phyloP scores from a whole-genome alignment of 192 early-diverging fungal species.

The Kickxella alabastrina region DNA sequence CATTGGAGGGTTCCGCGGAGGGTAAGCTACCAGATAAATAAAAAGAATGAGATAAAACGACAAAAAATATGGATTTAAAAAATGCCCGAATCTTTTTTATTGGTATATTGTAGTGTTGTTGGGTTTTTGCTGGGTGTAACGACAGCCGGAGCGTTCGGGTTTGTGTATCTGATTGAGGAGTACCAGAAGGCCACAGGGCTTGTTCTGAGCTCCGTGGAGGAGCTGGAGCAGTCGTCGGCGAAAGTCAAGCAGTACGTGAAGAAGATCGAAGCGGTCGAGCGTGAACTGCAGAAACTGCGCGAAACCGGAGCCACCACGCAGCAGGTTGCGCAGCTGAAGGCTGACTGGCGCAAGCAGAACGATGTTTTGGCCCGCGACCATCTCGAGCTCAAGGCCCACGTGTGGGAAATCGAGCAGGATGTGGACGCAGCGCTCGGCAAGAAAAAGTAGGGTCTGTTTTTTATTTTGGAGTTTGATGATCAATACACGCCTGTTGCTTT shows the following conservation, averaged over 20 bases:
- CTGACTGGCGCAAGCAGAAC: conserved; percentile 52
- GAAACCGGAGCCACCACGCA: conserved; percentile 58
- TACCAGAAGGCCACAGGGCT: conserved; percentile 71
- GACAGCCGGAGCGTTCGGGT: conserved; percentile 67
- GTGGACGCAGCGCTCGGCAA: conserved; percentile 36
- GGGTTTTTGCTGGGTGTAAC: conserved; percentile 79
- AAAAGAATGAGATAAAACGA: background rate
- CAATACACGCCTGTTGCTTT: too few relatives aligned
- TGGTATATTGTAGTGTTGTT: conserved; percentile 59
- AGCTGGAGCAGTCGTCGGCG: conserved; percentile 70
- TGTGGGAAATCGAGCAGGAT: conserved; percentile 64
- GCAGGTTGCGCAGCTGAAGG: conserved; percentile 42
- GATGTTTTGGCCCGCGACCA: conserved; percentile 76
- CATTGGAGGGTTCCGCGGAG: conserved; percentile 62
- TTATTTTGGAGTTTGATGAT: too few relatives aligned
- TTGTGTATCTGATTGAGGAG: conserved; percentile 83
- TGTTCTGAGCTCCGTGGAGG: conserved; percentile 72
- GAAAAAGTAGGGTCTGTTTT: too few relatives aligned
- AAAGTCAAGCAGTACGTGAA: conserved; percentile 73
- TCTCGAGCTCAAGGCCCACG: conserved; percentile 77
- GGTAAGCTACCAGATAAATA: conserved; percentile 29
- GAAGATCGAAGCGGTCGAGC: conserved; percentile 75
- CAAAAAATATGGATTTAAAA: background rate
- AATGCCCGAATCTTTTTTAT: background rate
- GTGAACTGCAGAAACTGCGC: conserved; percentile 56